Evolutionary conservation across 2,329 filamentous ascomycete species (phyloP).

Genomic region (Pestalotiopsis fici): DNA sequence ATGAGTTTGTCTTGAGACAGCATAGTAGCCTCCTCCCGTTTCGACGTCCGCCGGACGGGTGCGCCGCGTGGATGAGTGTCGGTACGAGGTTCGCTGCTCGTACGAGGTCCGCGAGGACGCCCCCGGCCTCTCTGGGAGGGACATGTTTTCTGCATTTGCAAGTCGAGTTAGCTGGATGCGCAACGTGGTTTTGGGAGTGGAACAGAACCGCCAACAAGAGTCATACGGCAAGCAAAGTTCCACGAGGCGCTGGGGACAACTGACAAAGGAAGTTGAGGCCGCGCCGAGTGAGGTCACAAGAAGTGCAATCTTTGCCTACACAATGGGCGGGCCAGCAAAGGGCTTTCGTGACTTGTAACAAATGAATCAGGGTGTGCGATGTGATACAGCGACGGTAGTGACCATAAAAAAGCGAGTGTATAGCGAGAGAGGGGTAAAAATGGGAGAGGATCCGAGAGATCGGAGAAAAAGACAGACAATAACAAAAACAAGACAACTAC

Average conservation of each 20-base stretch:
- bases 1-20: slow-evolving; percentile 43
- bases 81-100: slow-evolving; percentile 65
- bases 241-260: not conserved
- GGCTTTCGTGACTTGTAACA: slow-evolving; percentile 2
- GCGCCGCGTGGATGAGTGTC: slow-evolving; percentile 68
- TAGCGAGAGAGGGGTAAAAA: not conserved
- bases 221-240: not conserved
- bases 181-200: not conserved
- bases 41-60: slow-evolving; percentile 71
- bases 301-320: not conserved
- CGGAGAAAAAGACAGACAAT: not conserved
- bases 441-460: not conserved
- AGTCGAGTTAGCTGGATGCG: slow-evolving; percentile 15
- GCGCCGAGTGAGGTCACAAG: not conserved
- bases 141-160: slow-evolving; percentile 49
- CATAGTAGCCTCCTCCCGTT: slow-evolving; percentile 51
- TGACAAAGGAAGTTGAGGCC: not conserved
- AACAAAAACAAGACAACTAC: not conserved
- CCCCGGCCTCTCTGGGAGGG: slow-evolving; percentile 66
- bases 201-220: not conserved
- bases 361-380: not conserved
- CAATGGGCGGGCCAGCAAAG: not conserved
- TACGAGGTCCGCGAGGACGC: slow-evolving; percentile 52
- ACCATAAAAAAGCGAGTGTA: not conserved
- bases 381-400: not conserved